A percentile compares a stretch with the other conserved stretches of the same genome.
Evolutionary conservation across 23 red algal genomes (phyloP).

Genomic region (Gracilaria caudata): DNA sequence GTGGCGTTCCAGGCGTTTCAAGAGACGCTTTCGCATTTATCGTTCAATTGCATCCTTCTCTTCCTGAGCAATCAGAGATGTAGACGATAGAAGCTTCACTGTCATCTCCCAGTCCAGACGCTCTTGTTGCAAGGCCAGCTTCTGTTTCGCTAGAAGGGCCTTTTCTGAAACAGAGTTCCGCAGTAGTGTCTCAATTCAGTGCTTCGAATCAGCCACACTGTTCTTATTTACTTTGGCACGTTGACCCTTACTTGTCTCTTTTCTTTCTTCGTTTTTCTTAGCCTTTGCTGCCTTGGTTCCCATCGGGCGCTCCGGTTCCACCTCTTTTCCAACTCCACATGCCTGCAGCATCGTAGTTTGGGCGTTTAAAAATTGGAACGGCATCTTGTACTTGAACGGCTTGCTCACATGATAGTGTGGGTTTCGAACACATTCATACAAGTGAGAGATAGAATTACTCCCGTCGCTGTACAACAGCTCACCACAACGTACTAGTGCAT

Average conservation of each 20-base stretch:
- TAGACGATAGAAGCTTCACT: neutral
- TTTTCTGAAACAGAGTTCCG: neutral
- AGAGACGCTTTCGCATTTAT: neutral
- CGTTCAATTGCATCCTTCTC: neutral
- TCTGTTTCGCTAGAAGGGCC: neutral
- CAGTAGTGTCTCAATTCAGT: neutral
- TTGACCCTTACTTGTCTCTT: too few relatives aligned
- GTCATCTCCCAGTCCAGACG: constrained; percentile 6
- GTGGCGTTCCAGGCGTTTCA: neutral
- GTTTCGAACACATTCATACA: constrained; percentile 19
- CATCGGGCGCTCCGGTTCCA: neutral
- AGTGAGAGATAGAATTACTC: neutral
- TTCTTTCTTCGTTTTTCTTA: neutral
- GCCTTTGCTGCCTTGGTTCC: constrained; percentile 8
- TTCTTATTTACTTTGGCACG: neutral
- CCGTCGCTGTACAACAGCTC: constrained; percentile 25
- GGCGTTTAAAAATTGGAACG: neutral
- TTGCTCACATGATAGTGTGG: constrained; percentile 11
- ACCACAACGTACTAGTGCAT: constrained; percentile 7
- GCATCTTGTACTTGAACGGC: neutral
- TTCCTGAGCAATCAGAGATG: neutral
- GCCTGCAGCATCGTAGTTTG: neutral
- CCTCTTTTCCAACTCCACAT: neutral
- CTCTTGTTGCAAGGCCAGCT: neutral
- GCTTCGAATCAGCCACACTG: neutral